Evolutionary conservation across 2,329 filamentous ascomycete species (phyloP).

Genomic region (Xylaria sp.): DNA sequence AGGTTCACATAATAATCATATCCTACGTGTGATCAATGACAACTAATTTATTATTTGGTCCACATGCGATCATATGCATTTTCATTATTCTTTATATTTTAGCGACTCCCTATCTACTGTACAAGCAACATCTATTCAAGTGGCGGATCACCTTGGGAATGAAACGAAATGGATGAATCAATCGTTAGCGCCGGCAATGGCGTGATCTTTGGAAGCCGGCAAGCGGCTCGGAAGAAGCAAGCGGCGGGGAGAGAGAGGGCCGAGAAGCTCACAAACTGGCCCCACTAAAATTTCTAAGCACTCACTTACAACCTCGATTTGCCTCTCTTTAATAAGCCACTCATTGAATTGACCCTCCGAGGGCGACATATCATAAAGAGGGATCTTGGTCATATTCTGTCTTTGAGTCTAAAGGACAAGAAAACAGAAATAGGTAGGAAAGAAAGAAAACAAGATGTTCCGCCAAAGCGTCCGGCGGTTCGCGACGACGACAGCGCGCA

Average conservation of each 20-base stretch:
- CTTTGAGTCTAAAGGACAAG: no score
- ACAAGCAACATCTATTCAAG: no score
- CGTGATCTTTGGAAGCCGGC: constrained; percentile 31
- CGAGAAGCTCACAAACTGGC: constrained; percentile 13
- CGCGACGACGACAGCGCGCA: constrained; percentile 62
- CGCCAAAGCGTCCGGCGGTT: constrained; percentile 72
- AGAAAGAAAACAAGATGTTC: constrained; percentile 61
- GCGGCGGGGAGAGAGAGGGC: constrained; percentile 2
- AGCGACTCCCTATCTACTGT: background rate
- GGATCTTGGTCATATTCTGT: no score
- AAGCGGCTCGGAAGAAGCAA: constrained; percentile 24
- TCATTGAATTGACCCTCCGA: background rate
- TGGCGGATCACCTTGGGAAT: no score
- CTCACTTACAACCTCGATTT: background rate
- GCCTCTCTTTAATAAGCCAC: constrained; percentile 9
- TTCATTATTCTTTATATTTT: no score
- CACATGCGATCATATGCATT: no score
- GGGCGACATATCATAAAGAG: no score
- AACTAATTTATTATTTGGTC: no score
- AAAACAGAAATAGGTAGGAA: no score
- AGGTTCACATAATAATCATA: no score
- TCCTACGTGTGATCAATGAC: no score
- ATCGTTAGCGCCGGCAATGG: constrained; percentile 28
- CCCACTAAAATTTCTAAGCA: constrained; percentile 30
- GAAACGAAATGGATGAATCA: no score